Evolutionary conservation across 352 stramenopile species (phyloP).

Genomic region (Phytophthora rubi): DNA sequence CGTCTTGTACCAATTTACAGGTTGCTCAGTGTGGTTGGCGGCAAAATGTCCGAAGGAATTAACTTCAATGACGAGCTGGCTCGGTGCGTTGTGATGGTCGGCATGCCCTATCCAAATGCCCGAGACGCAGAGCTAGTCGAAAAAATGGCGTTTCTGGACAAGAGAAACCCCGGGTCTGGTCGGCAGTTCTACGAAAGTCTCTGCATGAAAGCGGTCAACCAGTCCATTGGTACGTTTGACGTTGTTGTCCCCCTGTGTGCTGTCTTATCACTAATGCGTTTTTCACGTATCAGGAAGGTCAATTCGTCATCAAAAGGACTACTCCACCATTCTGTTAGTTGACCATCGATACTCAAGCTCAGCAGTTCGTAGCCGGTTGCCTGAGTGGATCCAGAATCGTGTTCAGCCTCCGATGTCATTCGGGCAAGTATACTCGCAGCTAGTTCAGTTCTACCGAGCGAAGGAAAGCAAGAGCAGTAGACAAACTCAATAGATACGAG

Average conservation of each 20-base stretch:
- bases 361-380: constrained; percentile 67
- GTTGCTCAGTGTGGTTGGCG: constrained; percentile 97
- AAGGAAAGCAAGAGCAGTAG: constrained; percentile 42
- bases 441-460: constrained; percentile 80
- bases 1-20: neutral
- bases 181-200: constrained; percentile 97
- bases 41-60: constrained; percentile 99
- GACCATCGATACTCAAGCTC: constrained; percentile 93
- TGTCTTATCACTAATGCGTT: constrained; percentile 9
- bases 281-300: constrained; percentile 74
- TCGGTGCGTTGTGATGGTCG: constrained; percentile 97
- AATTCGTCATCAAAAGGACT: constrained; percentile 98
- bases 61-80: constrained; percentile 99
- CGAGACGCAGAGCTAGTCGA: constrained; percentile 96
- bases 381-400: constrained; percentile 85
- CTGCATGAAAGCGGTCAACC: constrained; percentile 99
- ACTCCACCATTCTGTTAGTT: constrained; percentile 96
- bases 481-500: constrained; percentile 22
- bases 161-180: constrained; percentile 61
- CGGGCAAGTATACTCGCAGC: constrained; percentile 71
- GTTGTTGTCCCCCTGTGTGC: neutral
- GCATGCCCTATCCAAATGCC: constrained; percentile 98
- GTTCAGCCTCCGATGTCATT: constrained; percentile 71
- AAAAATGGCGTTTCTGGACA: constrained; percentile 96
- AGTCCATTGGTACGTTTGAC: constrained; percentile 93